Conservation (phyloP, 345 rosid species). For the Lumnitzera littorea region DNA sequence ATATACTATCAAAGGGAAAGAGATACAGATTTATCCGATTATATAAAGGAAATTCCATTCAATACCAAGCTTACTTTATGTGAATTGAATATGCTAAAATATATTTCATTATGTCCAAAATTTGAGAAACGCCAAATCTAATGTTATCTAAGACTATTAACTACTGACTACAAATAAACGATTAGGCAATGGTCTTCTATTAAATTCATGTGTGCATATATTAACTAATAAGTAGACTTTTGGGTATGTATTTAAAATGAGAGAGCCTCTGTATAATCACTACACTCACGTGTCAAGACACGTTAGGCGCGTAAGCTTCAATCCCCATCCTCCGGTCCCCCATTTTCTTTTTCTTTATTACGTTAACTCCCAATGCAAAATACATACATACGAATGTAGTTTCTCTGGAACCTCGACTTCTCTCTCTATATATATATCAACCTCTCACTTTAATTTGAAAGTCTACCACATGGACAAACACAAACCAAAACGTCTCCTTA, state of each 20-base stretch:
- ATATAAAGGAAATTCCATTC: too few relatives aligned
- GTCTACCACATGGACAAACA: not conserved
- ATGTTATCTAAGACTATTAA: too few relatives aligned
- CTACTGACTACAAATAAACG: too few relatives aligned
- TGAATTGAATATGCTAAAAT: too few relatives aligned
- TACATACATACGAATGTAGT: too few relatives aligned
- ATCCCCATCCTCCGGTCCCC: not conserved
- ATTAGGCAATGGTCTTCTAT: too few relatives aligned
- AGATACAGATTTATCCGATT: too few relatives aligned
- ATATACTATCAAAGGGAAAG: too few relatives aligned
- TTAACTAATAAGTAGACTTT: not conserved
- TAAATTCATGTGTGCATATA: not conserved
- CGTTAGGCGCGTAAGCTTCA: not conserved
- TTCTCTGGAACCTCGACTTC: not conserved
- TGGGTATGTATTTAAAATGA: not conserved
- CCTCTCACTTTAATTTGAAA: not conserved
- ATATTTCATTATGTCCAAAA: too few relatives aligned
- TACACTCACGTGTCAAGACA: slow-evolving; percentile 3
- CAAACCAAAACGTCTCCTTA: not conserved
- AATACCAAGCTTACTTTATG: too few relatives aligned
- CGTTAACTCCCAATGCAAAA: not conserved
- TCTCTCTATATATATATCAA: not conserved
- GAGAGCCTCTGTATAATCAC: not conserved
- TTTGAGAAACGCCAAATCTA: too few relatives aligned
- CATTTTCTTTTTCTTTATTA: not conserved